Conservation (phyloP, 768 basidiomycete genomes). For the Tylopilus felleus region DNA sequence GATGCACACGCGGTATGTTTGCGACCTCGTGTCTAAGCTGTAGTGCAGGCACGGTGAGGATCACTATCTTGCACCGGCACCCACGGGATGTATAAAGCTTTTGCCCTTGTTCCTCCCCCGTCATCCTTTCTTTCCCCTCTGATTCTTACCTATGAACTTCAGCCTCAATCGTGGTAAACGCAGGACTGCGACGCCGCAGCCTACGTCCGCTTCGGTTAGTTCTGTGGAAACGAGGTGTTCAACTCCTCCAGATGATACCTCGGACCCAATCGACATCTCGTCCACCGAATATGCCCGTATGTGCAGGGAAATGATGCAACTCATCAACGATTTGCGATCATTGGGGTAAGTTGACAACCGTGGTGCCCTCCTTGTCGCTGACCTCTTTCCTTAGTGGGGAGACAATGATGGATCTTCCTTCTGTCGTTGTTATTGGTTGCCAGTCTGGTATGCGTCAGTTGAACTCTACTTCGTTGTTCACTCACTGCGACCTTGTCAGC, state of each 20-base stretch:
- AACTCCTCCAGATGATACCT: constrained; percentile 12
- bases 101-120: background rate
- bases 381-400: constrained; percentile 31
- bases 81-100: constrained; percentile 9
- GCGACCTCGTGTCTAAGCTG: background rate
- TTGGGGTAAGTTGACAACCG: constrained; percentile 34
- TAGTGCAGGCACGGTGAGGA: background rate
- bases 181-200: background rate
- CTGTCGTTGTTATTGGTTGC: constrained; percentile 52
- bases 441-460: constrained; percentile 44
- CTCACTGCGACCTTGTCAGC: constrained; percentile 33
- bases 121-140: background rate
- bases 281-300: constrained; percentile 38
- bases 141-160: constrained; percentile 3
- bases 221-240: background rate
- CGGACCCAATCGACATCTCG: constrained; percentile 22
- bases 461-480: background rate
- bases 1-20: background rate
- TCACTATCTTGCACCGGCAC: background rate
- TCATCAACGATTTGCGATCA: constrained; percentile 37
- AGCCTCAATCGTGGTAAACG: background rate
- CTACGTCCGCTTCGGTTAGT: background rate
- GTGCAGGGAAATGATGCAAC: constrained; percentile 39
- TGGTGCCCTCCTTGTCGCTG: background rate
- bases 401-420: constrained; percentile 43